These are phyloP conservation scores for Pichia thaimueangensis DNA, from an alignment of 805 yeast species.

Conservation along the genomic window DNA sequence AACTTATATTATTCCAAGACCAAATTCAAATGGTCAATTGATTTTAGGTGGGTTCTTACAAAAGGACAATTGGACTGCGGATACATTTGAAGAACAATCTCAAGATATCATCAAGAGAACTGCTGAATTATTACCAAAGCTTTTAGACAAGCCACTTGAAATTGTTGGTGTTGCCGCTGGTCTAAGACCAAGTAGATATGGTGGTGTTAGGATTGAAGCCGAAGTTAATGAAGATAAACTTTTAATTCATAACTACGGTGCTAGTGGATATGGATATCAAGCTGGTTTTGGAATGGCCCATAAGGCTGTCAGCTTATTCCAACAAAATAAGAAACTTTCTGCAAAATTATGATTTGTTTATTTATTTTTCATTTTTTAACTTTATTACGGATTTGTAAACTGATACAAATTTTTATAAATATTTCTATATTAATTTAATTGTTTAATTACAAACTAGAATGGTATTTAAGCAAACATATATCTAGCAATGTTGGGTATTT, in stretches of 20 bases:
- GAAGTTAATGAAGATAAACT: slow-evolving; percentile 39
- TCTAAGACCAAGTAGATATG: slow-evolving; percentile 67
- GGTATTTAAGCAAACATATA: no score
- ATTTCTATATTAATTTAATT: no score
- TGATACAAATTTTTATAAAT: no score
- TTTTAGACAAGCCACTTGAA: slow-evolving; percentile 40
- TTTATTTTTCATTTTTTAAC: not conserved
- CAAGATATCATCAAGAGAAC: slow-evolving; percentile 58
- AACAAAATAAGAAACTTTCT: slow-evolving; percentile 6
- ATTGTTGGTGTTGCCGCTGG: slow-evolving; percentile 66
- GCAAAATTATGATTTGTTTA: slow-evolving; percentile 6
- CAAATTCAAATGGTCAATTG: slow-evolving; percentile 57
- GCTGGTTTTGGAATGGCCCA: slow-evolving; percentile 58
- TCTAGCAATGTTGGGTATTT: not conserved
- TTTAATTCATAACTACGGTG: slow-evolving; percentile 68
- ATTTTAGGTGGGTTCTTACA: slow-evolving; percentile 74
- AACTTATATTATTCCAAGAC: slow-evolving; percentile 70
- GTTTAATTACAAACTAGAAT: no score
- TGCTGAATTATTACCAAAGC: slow-evolving; percentile 43
- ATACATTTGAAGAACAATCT: slow-evolving; percentile 51
- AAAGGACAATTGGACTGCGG: slow-evolving; percentile 54
- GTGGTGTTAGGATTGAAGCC: slow-evolving; percentile 66
- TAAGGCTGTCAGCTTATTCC: slow-evolving; percentile 36
- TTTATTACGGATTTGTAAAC: no score
- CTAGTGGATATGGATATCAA: slow-evolving; percentile 61